Conservation (phyloP, 163 green algal genomes). For the Chloromonas sp. region DNA sequence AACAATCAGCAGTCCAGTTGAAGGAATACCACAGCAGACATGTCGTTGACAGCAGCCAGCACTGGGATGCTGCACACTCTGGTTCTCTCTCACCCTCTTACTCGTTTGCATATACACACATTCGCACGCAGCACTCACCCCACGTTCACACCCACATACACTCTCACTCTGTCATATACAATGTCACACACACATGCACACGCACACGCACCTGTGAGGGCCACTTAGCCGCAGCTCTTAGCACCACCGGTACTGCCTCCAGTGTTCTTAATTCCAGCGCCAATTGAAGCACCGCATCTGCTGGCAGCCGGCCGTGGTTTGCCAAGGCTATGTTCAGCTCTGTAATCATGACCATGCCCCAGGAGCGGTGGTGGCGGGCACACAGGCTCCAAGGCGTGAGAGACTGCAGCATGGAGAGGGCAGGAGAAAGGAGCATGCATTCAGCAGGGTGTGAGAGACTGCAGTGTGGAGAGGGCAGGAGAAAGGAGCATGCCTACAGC, state of each 20-base stretch:
- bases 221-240: conserved; percentile 6
- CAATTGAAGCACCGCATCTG: conserved; percentile 8
- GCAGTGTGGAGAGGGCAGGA: too few species aligned
- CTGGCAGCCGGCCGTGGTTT: neutral
- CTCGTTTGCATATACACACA: neutral
- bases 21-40: neutral
- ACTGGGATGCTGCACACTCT: neutral
- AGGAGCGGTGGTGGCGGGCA: neutral
- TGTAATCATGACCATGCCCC: neutral
- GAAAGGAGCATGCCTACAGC: too few species aligned
- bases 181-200: neutral
- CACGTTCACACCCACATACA: neutral
- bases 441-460: too few species aligned
- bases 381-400: neutral
- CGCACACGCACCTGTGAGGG: neutral
- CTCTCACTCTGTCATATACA: neutral
- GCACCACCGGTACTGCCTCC: conserved; percentile 10
- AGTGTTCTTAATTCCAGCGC: conserved; percentile 8
- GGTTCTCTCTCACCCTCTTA: too few species aligned
- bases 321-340: neutral
- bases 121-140: neutral
- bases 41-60: neutral
- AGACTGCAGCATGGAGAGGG: too few species aligned
- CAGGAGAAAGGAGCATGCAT: too few species aligned
- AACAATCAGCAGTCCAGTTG: neutral